Evolutionary conservation across 1,284 basidiomycete genomes (phyloP).

Genomic region (Cutaneotrichosporon spelunceum): DNA sequence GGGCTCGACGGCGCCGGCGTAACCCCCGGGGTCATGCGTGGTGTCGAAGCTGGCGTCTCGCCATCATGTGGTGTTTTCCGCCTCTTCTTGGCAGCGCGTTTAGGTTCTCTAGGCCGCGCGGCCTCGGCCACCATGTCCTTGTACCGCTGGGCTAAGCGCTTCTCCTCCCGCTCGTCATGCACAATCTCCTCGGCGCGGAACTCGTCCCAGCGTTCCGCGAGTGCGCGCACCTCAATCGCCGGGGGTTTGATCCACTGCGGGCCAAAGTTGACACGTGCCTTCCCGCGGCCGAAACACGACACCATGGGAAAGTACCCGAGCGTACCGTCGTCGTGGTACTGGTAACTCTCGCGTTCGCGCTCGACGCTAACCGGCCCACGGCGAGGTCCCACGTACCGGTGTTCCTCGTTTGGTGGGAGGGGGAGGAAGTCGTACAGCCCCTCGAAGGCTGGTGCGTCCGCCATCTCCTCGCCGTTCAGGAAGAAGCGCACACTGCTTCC

Average conservation of each 20-base stretch:
- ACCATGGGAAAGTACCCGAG: slow-evolving; percentile 95
- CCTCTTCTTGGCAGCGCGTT: background rate
- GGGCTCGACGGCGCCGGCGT: slow-evolving; percentile 7
- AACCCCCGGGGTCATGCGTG: background rate
- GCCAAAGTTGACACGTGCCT: slow-evolving; percentile 79
- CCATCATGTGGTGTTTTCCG: background rate
- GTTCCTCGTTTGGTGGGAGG: slow-evolving; percentile 56
- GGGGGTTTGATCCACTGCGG: slow-evolving; percentile 79
- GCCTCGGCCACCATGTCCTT: slow-evolving; percentile 27
- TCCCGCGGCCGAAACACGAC: slow-evolving; percentile 86
- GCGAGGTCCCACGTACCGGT: slow-evolving; percentile 4
- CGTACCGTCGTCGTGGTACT: slow-evolving; percentile 78
- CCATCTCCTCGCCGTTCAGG: slow-evolving; percentile 84
- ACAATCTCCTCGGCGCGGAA: slow-evolving; percentile 38
- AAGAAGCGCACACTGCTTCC: slow-evolving; percentile 83
- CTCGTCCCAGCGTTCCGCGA: slow-evolving; percentile 45
- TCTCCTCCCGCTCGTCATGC: slow-evolving; percentile 48
- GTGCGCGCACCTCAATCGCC: slow-evolving; percentile 25
- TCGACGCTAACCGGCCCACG: slow-evolving; percentile 26
- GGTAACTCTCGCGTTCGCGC: slow-evolving; percentile 52
- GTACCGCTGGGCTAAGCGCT: slow-evolving; percentile 26
- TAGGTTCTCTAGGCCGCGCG: background rate
- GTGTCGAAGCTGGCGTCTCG: slow-evolving; percentile 4
- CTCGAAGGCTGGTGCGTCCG: slow-evolving; percentile 66
- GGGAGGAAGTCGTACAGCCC: slow-evolving; percentile 90